Conservation (phyloP, 257 asterid genomes). For the Thymus mandschuricus region DNA sequence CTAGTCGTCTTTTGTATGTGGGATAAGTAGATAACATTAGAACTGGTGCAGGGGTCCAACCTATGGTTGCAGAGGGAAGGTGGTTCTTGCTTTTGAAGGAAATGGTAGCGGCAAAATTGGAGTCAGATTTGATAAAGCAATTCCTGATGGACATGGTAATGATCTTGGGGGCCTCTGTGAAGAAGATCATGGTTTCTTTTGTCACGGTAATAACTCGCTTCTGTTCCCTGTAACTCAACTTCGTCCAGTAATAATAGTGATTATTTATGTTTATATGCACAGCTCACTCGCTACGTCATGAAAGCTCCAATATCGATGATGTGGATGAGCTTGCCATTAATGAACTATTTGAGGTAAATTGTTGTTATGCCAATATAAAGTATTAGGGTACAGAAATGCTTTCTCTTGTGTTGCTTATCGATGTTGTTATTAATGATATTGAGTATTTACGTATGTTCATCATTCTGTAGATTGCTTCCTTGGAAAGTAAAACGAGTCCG, state of each 20-base stretch:
- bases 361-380: no score
- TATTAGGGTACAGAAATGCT: background rate
- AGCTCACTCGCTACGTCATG: conserved; percentile 80
- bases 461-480: conserved; percentile 62
- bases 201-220: conserved; percentile 61
- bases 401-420: conserved; percentile 10
- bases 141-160: conserved; percentile 83
- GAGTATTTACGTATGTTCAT: background rate
- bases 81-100: conserved; percentile 77
- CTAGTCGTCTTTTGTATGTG: conserved; percentile 8
- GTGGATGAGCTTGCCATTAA: conserved; percentile 63
- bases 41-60: conserved; percentile 68
- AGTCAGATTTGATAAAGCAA: conserved; percentile 77
- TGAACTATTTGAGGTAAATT: conserved; percentile 89
- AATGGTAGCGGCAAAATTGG: conserved; percentile 84
- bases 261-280: conserved; percentile 38
- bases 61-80: conserved; percentile 74
- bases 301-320: conserved; percentile 60
- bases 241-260: conserved; percentile 10
- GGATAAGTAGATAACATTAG: conserved; percentile 5
- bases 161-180: conserved; percentile 95
- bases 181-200: conserved; percentile 85
- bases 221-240: background rate
- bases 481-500: conserved; percentile 65
- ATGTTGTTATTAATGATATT: conserved; percentile 13